Evolutionary conservation across 768 basidiomycete genomes (phyloP).

Genomic region (Podaxis sp.): DNA sequence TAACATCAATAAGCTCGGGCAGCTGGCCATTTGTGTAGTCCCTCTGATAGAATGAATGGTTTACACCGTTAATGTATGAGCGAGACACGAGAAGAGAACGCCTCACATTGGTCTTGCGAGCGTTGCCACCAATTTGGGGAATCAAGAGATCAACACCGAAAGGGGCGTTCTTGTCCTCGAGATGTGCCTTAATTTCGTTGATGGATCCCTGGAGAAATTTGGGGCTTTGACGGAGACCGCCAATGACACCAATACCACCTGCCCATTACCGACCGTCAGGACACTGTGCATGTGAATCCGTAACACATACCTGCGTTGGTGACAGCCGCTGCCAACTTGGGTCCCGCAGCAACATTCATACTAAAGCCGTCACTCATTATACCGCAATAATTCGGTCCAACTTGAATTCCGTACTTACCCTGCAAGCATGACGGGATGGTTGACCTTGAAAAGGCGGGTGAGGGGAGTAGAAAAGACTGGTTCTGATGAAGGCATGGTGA

Average conservation of each 20-base stretch:
- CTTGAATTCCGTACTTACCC: slow-evolving; percentile 33
- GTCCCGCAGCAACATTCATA: slow-evolving; percentile 87
- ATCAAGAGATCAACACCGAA: slow-evolving; percentile 83
- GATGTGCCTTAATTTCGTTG: slow-evolving; percentile 65
- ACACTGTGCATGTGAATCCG: not conserved
- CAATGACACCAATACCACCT: slow-evolving; percentile 85
- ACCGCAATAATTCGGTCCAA: not conserved
- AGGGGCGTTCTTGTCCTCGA: slow-evolving; percentile 72
- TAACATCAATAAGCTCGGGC: slow-evolving; percentile 71
- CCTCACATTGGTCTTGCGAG: slow-evolving; percentile 73
- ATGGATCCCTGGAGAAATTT: slow-evolving; percentile 65
- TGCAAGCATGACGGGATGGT: slow-evolving; percentile 83
- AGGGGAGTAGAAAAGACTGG: slow-evolving; percentile 70
- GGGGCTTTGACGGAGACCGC: slow-evolving; percentile 72
- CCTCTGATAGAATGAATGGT: slow-evolving; percentile 24
- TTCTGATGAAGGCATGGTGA: slow-evolving; percentile 60
- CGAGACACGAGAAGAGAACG: slow-evolving; percentile 6
- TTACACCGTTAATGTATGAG: not conserved
- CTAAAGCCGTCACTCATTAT: slow-evolving; percentile 24
- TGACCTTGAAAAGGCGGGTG: slow-evolving; percentile 70
- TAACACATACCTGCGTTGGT: slow-evolving; percentile 69
- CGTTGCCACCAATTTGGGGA: slow-evolving; percentile 77
- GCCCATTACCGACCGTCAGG: not conserved
- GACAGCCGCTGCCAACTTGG: slow-evolving; percentile 82
- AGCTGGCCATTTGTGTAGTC: slow-evolving; percentile 82